A percentile compares a stretch with the other conserved stretches of the same genome.
Evolutionary conservation across 2,329 filamentous ascomycete species (phyloP).

Genomic region (Aspergillus fumigatus): DNA sequence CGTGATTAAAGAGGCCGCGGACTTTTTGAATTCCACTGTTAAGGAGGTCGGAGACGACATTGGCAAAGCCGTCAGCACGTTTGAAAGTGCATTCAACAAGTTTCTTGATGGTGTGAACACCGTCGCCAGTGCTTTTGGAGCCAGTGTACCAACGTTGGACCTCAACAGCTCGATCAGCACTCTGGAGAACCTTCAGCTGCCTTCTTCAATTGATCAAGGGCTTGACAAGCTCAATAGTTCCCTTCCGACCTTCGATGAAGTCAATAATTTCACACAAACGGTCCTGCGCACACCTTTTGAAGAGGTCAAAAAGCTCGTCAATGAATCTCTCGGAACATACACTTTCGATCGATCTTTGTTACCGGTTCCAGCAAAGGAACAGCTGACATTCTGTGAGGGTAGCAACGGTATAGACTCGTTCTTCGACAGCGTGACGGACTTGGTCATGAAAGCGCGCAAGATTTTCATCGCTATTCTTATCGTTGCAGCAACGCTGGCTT

Average conservation of each 20-base stretch:
- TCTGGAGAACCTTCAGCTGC: slow-evolving; percentile 66
- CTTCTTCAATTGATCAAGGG: slow-evolving; percentile 62
- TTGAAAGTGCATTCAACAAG: slow-evolving; percentile 54
- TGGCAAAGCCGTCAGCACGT: slow-evolving; percentile 34
- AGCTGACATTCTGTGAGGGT: slow-evolving; percentile 81
- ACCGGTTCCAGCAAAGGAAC: slow-evolving; percentile 76
- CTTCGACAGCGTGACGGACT: slow-evolving; percentile 66
- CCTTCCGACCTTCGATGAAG: slow-evolving; percentile 77
- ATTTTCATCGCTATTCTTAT: slow-evolving; percentile 73
- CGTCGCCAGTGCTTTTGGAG: slow-evolving; percentile 48
- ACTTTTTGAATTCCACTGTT: slow-evolving; percentile 56
- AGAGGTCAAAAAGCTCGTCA: slow-evolving; percentile 68
- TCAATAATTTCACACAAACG: slow-evolving; percentile 73
- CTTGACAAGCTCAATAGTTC: slow-evolving; percentile 69
- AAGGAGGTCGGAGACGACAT: slow-evolving; percentile 45
- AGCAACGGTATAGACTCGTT: slow-evolving; percentile 78
- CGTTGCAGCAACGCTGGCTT: slow-evolving; percentile 65
- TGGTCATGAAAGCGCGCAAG: slow-evolving; percentile 65
- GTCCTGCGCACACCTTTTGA: slow-evolving; percentile 77
- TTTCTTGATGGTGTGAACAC: slow-evolving; percentile 53
- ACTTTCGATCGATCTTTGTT: slow-evolving; percentile 73
- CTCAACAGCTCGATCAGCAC: slow-evolving; percentile 61
- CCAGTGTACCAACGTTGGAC: slow-evolving; percentile 55
- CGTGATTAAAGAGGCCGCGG: slow-evolving; percentile 56
- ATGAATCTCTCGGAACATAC: slow-evolving; percentile 67